Evolutionary conservation across 371 early-diverging fungal species (phyloP), one percentile per base, ranked within the genome.

Genomic region (Mucor indicus): DNA sequence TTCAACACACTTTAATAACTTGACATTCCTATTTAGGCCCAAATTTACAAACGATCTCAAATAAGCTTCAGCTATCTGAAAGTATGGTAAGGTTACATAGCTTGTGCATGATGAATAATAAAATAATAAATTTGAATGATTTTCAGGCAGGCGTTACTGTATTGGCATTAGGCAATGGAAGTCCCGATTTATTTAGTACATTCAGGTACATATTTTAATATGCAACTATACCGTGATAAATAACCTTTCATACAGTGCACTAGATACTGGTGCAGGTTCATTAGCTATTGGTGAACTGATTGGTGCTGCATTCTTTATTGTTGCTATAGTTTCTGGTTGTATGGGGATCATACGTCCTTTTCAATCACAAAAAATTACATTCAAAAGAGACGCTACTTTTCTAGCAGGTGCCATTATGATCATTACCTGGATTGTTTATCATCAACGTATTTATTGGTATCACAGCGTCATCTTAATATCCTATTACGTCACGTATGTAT

Each of bases 101-200:
- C 19, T 4, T 44, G 20, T 25, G 19, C n/a, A 33, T 19, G 19
- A 9, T 21, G 12, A 11, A 35, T 20, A 32, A 21, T 19, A 11
- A 27, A 36, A n/a, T n/a, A n/a, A n/a, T n/a, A 15, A 50, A 21
- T 31, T 5, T 16, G 35, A 2, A 9, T 40, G 15, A 17, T 13
- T 12, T 50, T 27, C 31, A 83, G 77, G 92, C 92, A 3, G 92
- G 92, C 12, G 91, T 92, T 5, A 91, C 92, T 0, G 77, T 92
- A 53, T 55, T 92, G 27, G 92, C 92, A 0, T 77, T 92, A 30
- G 93, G 93, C 10, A 92, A 92, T 60, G 92, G 87, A 11, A 86
- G 88, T 19, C 89, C 92, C 2, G 92, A 92, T 46, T 52, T 92
- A 41, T 87, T 91, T 48, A 79, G 85, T 35, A 91, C 89, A 0